Percentiles rank a stretch among this genome's conserved stretches.
These are phyloP conservation scores for Filosporella fistucella DNA, from an alignment of 495 filamentous ascomycete species.

Conservation along the genomic window DNA sequence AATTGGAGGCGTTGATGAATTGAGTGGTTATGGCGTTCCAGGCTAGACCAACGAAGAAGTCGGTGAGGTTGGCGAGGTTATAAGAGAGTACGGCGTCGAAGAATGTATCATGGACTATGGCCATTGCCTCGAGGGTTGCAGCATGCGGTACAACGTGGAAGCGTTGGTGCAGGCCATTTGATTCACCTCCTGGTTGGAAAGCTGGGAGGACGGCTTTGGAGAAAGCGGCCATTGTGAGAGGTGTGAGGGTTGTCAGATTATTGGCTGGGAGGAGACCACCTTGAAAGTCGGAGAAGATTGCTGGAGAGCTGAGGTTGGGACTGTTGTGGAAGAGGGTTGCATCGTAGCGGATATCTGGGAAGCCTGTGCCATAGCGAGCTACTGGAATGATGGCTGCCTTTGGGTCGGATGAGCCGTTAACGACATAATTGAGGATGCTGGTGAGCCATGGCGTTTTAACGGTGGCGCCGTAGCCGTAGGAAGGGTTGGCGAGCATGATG, in stretches of 20 bases:
- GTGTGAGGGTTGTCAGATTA: background rate
- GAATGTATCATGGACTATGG: conserved; percentile 16
- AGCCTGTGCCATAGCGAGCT: background rate
- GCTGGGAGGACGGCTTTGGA: conserved; percentile 2
- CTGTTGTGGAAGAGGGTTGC: conserved; percentile 3
- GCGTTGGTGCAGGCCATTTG: conserved; percentile 7
- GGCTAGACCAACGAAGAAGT: conserved; percentile 8
- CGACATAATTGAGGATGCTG: conserved; percentile 5
- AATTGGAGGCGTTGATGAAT: conserved; percentile 9
- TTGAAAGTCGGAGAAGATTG: conserved; percentile 12
- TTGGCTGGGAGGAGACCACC: background rate
- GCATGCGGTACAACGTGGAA: conserved; percentile 7
- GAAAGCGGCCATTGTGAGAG: conserved; percentile 2
- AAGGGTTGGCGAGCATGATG: background rate
- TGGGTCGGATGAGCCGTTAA: conserved; percentile 7
- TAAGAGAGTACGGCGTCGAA: conserved; percentile 4
- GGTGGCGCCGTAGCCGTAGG: background rate
- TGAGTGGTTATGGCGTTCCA: conserved; percentile 12
- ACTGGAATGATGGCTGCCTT: conserved; percentile 11
- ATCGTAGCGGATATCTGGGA: background rate
- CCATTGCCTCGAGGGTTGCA: conserved; percentile 12
- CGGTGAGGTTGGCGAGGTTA: background rate
- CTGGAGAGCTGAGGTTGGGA: background rate
- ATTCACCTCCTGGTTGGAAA: conserved; percentile 7
- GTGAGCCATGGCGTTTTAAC: conserved; percentile 2